Evolutionary conservation across 2,329 filamentous ascomycete genomes (phyloP).

Genomic region (Endoconidiophora laricicola): DNA sequence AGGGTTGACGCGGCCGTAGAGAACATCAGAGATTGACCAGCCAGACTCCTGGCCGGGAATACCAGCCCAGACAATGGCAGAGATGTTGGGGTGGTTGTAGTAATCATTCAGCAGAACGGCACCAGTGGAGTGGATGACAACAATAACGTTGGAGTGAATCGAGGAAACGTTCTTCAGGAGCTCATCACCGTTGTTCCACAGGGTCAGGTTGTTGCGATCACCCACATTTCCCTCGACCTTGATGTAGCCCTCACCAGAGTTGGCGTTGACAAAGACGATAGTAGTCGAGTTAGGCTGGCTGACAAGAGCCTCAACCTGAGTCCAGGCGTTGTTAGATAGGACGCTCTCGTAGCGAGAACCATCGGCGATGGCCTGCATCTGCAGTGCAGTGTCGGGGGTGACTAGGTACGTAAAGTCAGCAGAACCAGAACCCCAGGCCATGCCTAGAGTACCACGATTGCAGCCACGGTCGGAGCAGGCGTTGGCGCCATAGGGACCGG

Average conservation of each 20-base stretch:
- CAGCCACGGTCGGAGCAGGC: constrained; percentile 55
- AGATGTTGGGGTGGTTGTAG: constrained; percentile 61
- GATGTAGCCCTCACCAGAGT: constrained; percentile 78
- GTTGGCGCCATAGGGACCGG: constrained; percentile 61
- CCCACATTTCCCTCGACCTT: constrained; percentile 66
- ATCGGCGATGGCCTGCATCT: constrained; percentile 43
- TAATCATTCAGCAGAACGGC: constrained; percentile 62
- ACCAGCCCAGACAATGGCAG: constrained; percentile 69
- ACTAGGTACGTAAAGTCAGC: constrained; percentile 60
- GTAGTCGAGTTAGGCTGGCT: constrained; percentile 48
- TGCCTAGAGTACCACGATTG: constrained; percentile 45
- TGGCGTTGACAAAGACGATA: constrained; percentile 79
- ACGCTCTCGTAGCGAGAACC: constrained; percentile 47
- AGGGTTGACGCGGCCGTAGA: constrained; percentile 68
- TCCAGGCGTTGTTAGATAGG: constrained; percentile 45
- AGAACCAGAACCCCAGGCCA: constrained; percentile 67
- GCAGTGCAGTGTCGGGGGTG: constrained; percentile 55
- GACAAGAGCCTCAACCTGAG: constrained; percentile 43
- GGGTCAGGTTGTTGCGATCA: constrained; percentile 80
- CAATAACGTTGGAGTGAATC: constrained; percentile 73
- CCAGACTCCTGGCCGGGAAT: constrained; percentile 73
- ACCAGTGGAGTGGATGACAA: constrained; percentile 75
- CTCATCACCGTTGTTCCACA: constrained; percentile 69
- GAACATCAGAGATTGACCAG: constrained; percentile 61
- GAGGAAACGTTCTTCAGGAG: constrained; percentile 68